Evolutionary conservation across 1,284 basidiomycete genomes (phyloP).

Genomic region (Microbotryum saponariae): DNA sequence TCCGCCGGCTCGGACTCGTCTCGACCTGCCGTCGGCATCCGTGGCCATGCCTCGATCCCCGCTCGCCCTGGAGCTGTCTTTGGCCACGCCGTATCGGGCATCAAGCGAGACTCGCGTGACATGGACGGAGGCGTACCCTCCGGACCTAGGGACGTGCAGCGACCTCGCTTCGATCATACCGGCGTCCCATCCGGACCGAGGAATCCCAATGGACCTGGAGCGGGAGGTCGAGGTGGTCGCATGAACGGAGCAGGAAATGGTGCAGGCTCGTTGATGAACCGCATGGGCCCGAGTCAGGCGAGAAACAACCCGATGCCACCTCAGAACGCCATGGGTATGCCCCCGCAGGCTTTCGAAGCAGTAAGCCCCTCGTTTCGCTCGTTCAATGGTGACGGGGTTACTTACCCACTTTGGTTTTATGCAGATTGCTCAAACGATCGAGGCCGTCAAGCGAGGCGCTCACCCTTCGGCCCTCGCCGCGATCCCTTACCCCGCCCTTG

Average conservation of each 20-base stretch:
- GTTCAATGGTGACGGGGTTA: too few species aligned
- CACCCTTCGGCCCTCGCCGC: slow-evolving; percentile 26
- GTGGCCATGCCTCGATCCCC: too few species aligned
- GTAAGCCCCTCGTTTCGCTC: not conserved
- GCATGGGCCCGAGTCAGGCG: slow-evolving; percentile 21
- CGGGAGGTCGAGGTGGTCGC: not conserved
- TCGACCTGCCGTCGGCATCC: too few species aligned
- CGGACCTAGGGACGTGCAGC: slow-evolving; percentile 5
- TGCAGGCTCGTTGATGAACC: slow-evolving; percentile 28
- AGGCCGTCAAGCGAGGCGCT: slow-evolving; percentile 25
- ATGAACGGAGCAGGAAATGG: slow-evolving; percentile 1
- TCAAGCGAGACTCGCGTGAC: slow-evolving; percentile 31
- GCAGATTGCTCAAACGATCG: slow-evolving; percentile 28
- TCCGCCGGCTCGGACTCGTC: too few species aligned
- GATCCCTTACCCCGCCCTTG: slow-evolving; percentile 24
- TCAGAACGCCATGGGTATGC: slow-evolving; percentile 20
- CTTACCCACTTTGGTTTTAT: too few species aligned
- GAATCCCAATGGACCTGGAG: not conserved
- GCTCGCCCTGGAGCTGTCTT: slow-evolving; percentile 19
- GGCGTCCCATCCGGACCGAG: slow-evolving; percentile 10
- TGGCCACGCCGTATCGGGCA: slow-evolving; percentile 31
- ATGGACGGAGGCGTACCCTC: not conserved
- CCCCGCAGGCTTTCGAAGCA: slow-evolving; percentile 26
- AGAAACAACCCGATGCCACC: slow-evolving; percentile 18
- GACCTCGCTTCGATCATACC: slow-evolving; percentile 12